A percentile compares a stretch with the other conserved stretches of the same genome.
phyloP scores from a whole-genome alignment of 2,329 filamentous ascomycete species.

The Aspergillus sp. region DNA sequence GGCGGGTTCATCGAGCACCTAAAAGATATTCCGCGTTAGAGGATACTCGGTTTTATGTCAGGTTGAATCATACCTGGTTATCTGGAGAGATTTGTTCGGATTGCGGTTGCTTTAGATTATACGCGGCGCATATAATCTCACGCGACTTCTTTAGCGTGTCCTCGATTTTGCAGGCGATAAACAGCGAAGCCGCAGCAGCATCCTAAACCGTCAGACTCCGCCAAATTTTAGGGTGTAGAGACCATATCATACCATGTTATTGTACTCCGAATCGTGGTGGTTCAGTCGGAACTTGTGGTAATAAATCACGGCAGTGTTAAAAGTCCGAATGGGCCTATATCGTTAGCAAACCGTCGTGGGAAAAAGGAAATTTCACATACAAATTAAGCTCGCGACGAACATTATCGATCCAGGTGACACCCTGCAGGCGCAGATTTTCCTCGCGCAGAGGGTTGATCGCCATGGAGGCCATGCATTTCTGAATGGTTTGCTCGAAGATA shows the following conservation, averaged over 20 bases:
- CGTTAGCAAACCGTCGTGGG: slow-evolving; percentile 5
- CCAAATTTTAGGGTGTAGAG: background rate
- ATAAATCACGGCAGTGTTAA: slow-evolving; percentile 85
- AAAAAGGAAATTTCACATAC: slow-evolving; percentile 50
- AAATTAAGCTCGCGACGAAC: slow-evolving; percentile 76
- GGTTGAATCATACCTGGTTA: slow-evolving; percentile 65
- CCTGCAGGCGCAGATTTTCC: slow-evolving; percentile 77
- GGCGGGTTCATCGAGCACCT: slow-evolving; percentile 78
- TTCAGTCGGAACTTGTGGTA: slow-evolving; percentile 91
- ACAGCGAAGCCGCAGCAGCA: slow-evolving; percentile 81
- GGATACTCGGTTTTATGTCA: background rate
- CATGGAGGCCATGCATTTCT: slow-evolving; percentile 67
- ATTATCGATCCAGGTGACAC: slow-evolving; percentile 84
- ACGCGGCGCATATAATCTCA: slow-evolving; percentile 86
- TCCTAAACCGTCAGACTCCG: slow-evolving; percentile 53
- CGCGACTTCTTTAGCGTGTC: slow-evolving; percentile 96
- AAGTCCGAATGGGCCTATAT: slow-evolving; percentile 78
- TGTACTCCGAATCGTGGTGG: slow-evolving; percentile 83
- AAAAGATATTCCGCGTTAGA: background rate
- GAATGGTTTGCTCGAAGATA: slow-evolving; percentile 76
- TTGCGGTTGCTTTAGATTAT: slow-evolving; percentile 74
- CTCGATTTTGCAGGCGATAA: slow-evolving; percentile 95
- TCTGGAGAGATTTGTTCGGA: slow-evolving; percentile 72
- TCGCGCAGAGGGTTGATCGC: slow-evolving; percentile 76
- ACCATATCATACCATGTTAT: slow-evolving; percentile 55